Base-by-base conservation (phyloP, 225 moss, liverwort and hornwort species). In the Physcomitrium patens region DNA sequence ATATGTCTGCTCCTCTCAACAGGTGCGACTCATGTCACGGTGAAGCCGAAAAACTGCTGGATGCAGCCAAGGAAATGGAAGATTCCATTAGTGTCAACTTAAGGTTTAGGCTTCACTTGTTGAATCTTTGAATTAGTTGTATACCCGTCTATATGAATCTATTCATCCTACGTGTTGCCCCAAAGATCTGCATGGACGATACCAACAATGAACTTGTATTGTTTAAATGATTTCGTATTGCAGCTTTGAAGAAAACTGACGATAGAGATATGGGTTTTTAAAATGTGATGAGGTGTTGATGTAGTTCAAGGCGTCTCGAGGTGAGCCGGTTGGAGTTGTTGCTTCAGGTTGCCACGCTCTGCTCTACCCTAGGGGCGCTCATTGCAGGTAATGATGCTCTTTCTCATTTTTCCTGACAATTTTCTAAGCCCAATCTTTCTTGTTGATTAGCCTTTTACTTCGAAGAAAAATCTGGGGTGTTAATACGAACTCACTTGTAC, bases 1-100 rank as follows among this genome's bases (percentile, higher is more conserved):
- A 56, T 42, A 14, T 61, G 61, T 17, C n/a, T 44, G 19, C 65
- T 59, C 11, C 16, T 46, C 68, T 70, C 70, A 44, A 70, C 73
- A 96, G 96, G 73, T 95, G 91, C 70, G 99, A 99, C 66, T 95
- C 99, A 53, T 91, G 91, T 76, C 99, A 99, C 76, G 99, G 99
- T 76, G 95, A 99, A 89, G 87, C 95, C 17, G 86, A 91, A 75
- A 99, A 93, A 71, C 76, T 99, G 68, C 87, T 99, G 52, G 93
- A 95, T 71, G 84, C 99, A 65, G 95, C 99, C 17, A 99, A 87
- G 74, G 99, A 99, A 71, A 93, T 99, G 95, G 99, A 99, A 84
- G 99, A 99, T 75, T 99, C 99, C n/a, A 95, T 99, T 47, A 81
- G 85, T 15, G 95, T 99, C 12, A 95, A 93, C 65, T 86, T 99